These are phyloP conservation scores for Taphrina flavorubra DNA, from an alignment of 1,139 yeast species.

Conservation along the genomic window DNA sequence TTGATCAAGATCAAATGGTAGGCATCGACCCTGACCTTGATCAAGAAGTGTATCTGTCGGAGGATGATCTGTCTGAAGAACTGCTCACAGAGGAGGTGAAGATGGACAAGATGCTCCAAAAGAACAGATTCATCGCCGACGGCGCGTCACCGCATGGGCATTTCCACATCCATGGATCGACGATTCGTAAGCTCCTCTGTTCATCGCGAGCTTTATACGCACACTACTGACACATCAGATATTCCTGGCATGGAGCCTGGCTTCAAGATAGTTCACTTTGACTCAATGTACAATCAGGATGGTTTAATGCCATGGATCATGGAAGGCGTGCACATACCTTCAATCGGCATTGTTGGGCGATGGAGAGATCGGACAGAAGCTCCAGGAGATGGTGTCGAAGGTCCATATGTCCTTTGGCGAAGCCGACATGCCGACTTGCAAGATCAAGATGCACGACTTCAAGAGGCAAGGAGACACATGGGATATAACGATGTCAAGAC, in stretches of 20 bases:
- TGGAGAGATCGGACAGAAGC: constrained; percentile 35
- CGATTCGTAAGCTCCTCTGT: neutral
- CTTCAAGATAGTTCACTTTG: constrained; percentile 32
- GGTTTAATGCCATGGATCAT: constrained; percentile 38
- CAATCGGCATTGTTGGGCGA: constrained; percentile 33
- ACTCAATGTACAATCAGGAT: constrained; percentile 25
- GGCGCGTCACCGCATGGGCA: constrained; percentile 16
- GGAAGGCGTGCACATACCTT: constrained; percentile 30
- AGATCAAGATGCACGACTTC: neutral
- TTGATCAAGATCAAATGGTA: neutral
- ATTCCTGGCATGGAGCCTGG: constrained; percentile 29
- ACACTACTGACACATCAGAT: neutral
- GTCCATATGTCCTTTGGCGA: constrained; percentile 37
- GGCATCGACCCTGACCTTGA: neutral
- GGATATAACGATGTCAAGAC: neutral
- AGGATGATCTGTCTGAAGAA: neutral
- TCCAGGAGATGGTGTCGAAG: constrained; percentile 26
- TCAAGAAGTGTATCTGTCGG: neutral
- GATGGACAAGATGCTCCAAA: neutral
- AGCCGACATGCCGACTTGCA: constrained; percentile 14
- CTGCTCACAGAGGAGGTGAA: neutral
- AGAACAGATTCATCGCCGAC: constrained; percentile 11
- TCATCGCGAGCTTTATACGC: too few species aligned
- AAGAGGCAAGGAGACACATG: neutral
- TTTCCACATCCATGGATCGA: constrained; percentile 28